Conservation (phyloP, 1,284 basidiomycete species). For the Trametes sp. region DNA sequence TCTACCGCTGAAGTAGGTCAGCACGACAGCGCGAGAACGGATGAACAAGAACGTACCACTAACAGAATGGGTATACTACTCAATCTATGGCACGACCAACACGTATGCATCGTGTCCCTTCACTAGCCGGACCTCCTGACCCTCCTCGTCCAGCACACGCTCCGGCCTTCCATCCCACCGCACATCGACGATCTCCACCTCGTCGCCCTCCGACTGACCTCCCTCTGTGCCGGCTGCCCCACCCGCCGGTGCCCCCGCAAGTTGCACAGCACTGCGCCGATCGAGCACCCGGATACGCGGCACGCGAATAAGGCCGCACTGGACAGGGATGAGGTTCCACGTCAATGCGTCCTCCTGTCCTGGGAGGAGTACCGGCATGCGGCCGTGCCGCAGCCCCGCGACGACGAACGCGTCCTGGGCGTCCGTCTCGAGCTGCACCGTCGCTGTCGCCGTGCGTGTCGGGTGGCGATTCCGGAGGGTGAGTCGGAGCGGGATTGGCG, state of each 20-base stretch:
- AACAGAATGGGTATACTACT: not conserved
- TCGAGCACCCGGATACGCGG: conserved; percentile 68
- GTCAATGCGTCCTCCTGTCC: conserved; percentile 67
- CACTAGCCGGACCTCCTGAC: conserved; percentile 4
- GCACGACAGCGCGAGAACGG: not conserved
- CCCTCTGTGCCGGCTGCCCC: conserved; percentile 16
- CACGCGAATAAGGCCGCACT: conserved; percentile 69
- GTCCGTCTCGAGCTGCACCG: conserved; percentile 74
- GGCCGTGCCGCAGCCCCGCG: conserved; percentile 70
- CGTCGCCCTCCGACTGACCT: conserved; percentile 48
- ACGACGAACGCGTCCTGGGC: conserved; percentile 71
- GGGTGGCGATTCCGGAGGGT: conserved; percentile 72
- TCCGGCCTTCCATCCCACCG: conserved; percentile 30
- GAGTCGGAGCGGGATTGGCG: conserved; percentile 60
- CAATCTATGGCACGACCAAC: conserved; percentile 21
- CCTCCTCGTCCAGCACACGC: conserved; percentile 16
- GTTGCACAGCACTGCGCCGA: conserved; percentile 47
- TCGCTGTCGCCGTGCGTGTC: conserved; percentile 67
- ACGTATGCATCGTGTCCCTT: conserved; percentile 20
- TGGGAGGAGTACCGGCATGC: conserved; percentile 72
- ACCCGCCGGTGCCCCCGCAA: conserved; percentile 8
- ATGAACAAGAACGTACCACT: not conserved
- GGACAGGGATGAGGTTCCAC: conserved; percentile 75
- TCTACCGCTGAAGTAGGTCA: not conserved
- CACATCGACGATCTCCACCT: conserved; percentile 62